Base-by-base conservation (phyloP, 2,329 filamentous ascomycete genomes). In the Ramularia endophylla region DNA sequence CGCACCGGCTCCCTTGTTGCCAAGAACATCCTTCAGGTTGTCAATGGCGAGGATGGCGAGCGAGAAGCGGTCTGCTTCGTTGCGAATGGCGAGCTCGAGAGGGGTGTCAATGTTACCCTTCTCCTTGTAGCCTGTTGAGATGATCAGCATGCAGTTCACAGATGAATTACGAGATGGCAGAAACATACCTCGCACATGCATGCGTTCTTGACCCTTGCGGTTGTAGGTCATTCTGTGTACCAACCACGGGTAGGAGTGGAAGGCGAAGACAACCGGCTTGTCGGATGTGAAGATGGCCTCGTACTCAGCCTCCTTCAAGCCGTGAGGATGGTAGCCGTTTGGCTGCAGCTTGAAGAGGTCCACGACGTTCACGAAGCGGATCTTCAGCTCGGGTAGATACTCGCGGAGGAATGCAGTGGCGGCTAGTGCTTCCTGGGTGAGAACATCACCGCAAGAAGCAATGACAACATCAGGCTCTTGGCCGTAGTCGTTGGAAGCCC, bases 71-170 rank as follows among this genome's bases (percentile, higher is more conserved):
- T 89, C 85, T 0, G 83, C 85, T 55, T 81, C 73, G 65, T 89
- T 89, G 45, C 83, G 74, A 58, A 88, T 85, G 19, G 84, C 84
- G 49, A 89, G 68, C 65, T 87, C 84, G 15, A 88, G 77, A 1
- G 84, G 85, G 0, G 85, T 88, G 60, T 89, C 83, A 53, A 88
- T 88, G 61, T 88, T 89, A 34, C 85, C 85, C 73, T 89, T 88
- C 69, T 89, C 84, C 57, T 76, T 80, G 70, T 88, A 89, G 1
- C 85, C 22, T 25, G 22, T 25, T 25, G 6, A 25, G 6, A 25
- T 25, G 6, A 11, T 25, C 22, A 25, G 22, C 22, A 11, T 25
- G n/a, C n/a, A n/a, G n/a, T n/a, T n/a, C n/a, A n/a, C n/a, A n/a
- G n/a, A n/a, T n/a, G n/a, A n/a, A n/a, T n/a, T n/a, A n/a, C n/a